Base-by-base conservation (phyloP, 805 yeast species). In the Wickerhamomyces chambardii region DNA sequence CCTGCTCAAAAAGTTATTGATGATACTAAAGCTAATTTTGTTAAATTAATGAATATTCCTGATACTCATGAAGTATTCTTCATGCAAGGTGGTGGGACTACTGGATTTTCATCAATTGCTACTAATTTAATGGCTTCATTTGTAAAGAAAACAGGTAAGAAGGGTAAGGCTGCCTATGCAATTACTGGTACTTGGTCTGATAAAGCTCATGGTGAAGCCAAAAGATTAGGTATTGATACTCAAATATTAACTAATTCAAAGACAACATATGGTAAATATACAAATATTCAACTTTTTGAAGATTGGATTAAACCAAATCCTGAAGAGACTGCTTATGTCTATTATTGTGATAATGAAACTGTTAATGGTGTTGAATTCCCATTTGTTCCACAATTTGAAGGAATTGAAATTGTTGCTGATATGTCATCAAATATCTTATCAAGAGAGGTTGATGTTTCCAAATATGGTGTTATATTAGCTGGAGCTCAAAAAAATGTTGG, bases 401-500 rank as follows among this genome's bases (percentile, higher is more conserved):
- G 63, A 31, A 78, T 83, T 31, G 95, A 84, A 57, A 61, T 90
- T 40, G 96, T 87, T 14, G 90, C 95, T 19, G 99, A 92, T 57
- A 78, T 90, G 80, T 89, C 97, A 3, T 89, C 97, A 31, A 86
- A 90, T 59, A 81, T 92, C 53, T 66, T 92, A 45, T 84, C 95
- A 17, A 79, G 83, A 46, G 64, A 72, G 44, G 58, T 92, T 33
- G 96, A 90, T 50, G 81, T 92, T 29, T 64, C 84, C 37, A 79
- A 84, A 58, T 90, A 75, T 53, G 97, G 96, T 34, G 64, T 87
- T 19, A 79, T 92, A 42, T 78, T 89, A 75, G 98, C 96, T 15
- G 99, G 99, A 43, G 99, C 97, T 19, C 99, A 92, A 63, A 92
- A 92, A 63, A 92, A 92, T 58, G 86, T 92, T 53, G 98, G 99